Percentiles rank a stretch among this genome's conserved stretches.
These are phyloP conservation scores for Biancaea sappan DNA, from an alignment of 306 rosid genomes.

Conservation along the genomic window DNA sequence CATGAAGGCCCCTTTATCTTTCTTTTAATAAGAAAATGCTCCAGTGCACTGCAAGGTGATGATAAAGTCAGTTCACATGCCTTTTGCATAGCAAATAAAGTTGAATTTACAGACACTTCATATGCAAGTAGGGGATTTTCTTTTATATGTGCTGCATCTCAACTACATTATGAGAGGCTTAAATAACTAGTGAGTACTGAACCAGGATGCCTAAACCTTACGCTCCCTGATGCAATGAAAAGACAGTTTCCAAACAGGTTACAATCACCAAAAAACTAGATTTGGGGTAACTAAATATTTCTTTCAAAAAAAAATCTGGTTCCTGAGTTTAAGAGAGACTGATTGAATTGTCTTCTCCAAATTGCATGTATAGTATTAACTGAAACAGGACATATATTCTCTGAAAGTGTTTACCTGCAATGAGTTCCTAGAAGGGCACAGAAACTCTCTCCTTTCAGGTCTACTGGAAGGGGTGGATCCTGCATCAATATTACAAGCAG, in stretches of 20 bases:
- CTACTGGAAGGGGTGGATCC: slow-evolving; percentile 79
- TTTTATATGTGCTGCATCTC: too few relatives aligned
- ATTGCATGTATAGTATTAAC: slow-evolving; percentile 19
- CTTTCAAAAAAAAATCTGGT: background rate
- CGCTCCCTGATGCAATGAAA: slow-evolving; percentile 5
- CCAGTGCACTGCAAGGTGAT: slow-evolving; percentile 80
- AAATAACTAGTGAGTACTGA: background rate
- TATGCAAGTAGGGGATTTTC: background rate
- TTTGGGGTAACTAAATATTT: slow-evolving; percentile 14
- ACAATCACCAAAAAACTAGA: background rate
- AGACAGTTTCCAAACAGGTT: background rate
- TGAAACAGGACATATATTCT: slow-evolving; percentile 24
- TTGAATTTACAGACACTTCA: slow-evolving; percentile 15
- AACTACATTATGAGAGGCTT: slow-evolving; percentile 13
- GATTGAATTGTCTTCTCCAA: slow-evolving; percentile 12
- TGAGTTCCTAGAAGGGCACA: slow-evolving; percentile 79
- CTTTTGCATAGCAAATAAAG: slow-evolving; percentile 16
- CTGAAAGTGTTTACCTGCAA: slow-evolving; percentile 56
- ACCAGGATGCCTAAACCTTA: slow-evolving; percentile 8
- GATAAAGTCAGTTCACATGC: slow-evolving; percentile 34
- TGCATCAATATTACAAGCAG: slow-evolving; percentile 37
- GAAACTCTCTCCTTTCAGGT: slow-evolving; percentile 77
- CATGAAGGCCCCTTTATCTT: slow-evolving; percentile 94
- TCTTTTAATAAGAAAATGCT: slow-evolving; percentile 84
- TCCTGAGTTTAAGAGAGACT: slow-evolving; percentile 17